phyloP scores from a whole-genome alignment of 2,329 filamentous ascomycete genomes.

The Beauveria brongniartii region DNA sequence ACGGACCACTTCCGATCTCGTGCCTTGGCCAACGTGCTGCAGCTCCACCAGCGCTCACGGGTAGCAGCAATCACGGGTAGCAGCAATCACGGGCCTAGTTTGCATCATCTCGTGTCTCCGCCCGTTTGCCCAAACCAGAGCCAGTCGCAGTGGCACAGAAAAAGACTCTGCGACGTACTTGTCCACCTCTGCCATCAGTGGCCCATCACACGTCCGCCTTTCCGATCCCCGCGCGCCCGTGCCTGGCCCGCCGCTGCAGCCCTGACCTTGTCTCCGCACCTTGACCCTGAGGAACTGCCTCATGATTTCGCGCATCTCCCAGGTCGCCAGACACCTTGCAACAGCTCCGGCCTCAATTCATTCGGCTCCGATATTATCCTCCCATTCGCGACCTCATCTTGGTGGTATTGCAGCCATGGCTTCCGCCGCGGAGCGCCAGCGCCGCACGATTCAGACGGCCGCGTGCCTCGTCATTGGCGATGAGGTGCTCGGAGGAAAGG shows the following conservation, averaged over 20 bases:
- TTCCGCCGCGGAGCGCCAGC: conserved; percentile 44
- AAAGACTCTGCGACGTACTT: background rate
- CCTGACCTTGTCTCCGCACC: background rate
- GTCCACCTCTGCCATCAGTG: background rate
- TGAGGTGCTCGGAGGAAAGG: conserved; percentile 92
- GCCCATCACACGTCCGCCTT: too few species aligned
- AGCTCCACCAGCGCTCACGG: background rate
- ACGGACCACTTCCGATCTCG: background rate
- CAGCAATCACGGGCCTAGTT: conserved; percentile 3
- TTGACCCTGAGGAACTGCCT: background rate
- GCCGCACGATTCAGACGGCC: conserved; percentile 74
- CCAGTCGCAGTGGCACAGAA: conserved; percentile 1
- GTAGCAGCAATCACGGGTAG: conserved; percentile 5
- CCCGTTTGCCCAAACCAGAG: background rate
- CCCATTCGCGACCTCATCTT: conserved; percentile 14
- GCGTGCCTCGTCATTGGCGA: conserved; percentile 95
- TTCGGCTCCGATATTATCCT: background rate
- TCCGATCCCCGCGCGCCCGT: background rate
- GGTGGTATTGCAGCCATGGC: conserved; percentile 31
- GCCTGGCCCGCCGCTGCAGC: background rate
- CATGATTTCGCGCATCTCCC: conserved; percentile 73
- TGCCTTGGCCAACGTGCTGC: background rate
- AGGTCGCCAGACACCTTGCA: conserved; percentile 62
- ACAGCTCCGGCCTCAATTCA: conserved; percentile 26
- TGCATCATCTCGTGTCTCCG: conserved; percentile 7